phyloP scores from a whole-genome alignment of 768 basidiomycete species.

The Nidularia pulvinata region DNA sequence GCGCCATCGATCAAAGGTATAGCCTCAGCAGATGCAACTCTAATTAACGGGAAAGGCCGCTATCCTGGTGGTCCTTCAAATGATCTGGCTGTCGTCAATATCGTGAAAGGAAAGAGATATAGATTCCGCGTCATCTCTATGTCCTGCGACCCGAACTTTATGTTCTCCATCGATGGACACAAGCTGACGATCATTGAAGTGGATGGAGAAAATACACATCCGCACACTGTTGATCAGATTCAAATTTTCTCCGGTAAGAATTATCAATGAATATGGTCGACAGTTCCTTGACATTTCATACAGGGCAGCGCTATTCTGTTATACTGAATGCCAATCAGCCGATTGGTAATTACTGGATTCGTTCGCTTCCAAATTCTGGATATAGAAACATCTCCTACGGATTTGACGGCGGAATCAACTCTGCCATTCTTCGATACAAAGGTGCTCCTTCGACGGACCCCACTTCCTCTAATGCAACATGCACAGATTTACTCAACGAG shows the following conservation, averaged over 20 bases:
- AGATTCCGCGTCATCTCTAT: constrained; percentile 20
- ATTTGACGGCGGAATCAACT: constrained; percentile 27
- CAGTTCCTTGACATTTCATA: not conserved
- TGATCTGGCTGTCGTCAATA: constrained; percentile 28
- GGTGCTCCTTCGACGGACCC: constrained; percentile 28
- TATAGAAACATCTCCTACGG: constrained; percentile 6
- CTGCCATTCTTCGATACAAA: constrained; percentile 36
- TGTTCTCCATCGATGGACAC: constrained; percentile 46
- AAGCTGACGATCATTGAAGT: constrained; percentile 45
- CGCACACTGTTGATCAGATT: constrained; percentile 35
- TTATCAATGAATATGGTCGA: not conserved
- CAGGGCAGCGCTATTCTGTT: constrained; percentile 34
- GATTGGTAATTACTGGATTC: constrained; percentile 43
- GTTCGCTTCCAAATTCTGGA: constrained; percentile 19
- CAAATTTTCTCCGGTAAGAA: constrained; percentile 34
- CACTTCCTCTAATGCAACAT: constrained; percentile 5
- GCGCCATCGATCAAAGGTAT: constrained; percentile 13
- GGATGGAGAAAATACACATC: constrained; percentile 36
- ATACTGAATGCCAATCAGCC: constrained; percentile 35
- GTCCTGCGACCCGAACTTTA: constrained; percentile 27
- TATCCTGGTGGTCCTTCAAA: constrained; percentile 25
- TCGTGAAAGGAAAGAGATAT: constrained; percentile 27
- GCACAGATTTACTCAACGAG: constrained; percentile 2
- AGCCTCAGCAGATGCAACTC: constrained; percentile 21
- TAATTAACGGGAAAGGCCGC: constrained; percentile 39